Evolutionary conservation across 2,329 filamentous ascomycete genomes (phyloP).

Genomic region (Aspergillus sp.): DNA sequence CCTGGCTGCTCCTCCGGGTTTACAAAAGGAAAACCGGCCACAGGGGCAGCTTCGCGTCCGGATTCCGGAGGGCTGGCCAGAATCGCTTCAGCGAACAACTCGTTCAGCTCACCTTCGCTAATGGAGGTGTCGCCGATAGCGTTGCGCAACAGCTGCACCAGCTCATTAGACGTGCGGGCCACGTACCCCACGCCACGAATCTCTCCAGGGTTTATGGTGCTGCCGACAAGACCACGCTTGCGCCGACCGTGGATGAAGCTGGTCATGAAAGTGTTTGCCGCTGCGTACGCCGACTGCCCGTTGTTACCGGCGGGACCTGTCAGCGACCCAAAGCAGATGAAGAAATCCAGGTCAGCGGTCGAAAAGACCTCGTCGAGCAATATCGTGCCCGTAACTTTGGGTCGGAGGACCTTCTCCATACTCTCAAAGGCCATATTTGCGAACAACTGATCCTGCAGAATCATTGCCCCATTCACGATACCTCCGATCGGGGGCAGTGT

Average conservation of each 20-base stretch:
- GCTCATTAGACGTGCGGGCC: not conserved
- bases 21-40: not conserved
- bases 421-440: not conserved
- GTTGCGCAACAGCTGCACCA: not conserved
- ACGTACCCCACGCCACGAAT: conserved; percentile 1
- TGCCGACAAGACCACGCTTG: conserved; percentile 1
- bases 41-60: not conserved
- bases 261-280: conserved; percentile 7
- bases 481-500: conserved; percentile 10
- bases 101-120: conserved; percentile 5
- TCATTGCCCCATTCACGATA: conserved; percentile 9
- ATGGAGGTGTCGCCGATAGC: not conserved
- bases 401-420: not conserved
- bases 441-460: conserved; percentile 9
- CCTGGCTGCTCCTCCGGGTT: not conserved
- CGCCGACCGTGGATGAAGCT: not conserved
- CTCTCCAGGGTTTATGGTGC: conserved; percentile 2
- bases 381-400: conserved; percentile 6
- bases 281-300: conserved; percentile 8
- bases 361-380: conserved; percentile 11
- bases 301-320: conserved; percentile 3
- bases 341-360: conserved; percentile 8
- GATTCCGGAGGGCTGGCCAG: conserved; percentile 1
- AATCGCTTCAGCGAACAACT: conserved; percentile 11
- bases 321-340: conserved; percentile 10